Evolutionary conservation across 225 moss, liverwort and hornwort genomes (phyloP).

Genomic region (Thuidium tamariscinum): DNA sequence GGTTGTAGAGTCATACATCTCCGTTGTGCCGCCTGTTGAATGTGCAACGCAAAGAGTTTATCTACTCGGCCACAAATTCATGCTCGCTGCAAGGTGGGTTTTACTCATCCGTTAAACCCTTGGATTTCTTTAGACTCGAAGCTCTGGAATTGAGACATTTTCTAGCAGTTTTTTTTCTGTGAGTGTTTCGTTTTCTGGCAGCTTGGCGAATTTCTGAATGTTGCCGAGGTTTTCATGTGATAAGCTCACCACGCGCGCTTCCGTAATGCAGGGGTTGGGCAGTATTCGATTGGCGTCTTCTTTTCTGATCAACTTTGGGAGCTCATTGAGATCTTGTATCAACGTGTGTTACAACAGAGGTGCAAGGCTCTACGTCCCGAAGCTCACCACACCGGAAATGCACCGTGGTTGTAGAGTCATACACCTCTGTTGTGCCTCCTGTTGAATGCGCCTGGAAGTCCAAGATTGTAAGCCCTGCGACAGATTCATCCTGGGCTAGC

Average conservation of each 20-base stretch:
- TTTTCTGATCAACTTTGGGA: not conserved
- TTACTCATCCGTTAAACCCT: not conserved
- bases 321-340: not conserved
- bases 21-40: conserved; percentile 13
- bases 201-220: not conserved
- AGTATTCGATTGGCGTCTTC: not conserved
- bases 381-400: not conserved
- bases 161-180: not conserved
- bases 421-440: conserved; percentile 27
- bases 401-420: conserved; percentile 40
- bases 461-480: not conserved
- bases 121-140: not conserved
- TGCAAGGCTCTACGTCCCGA: conserved; percentile 21
- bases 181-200: not conserved
- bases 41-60: not conserved
- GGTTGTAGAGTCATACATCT: conserved; percentile 47
- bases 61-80: not conserved
- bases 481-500: not conserved
- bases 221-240: not conserved
- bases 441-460: not conserved
- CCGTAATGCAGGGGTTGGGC: not conserved
- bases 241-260: not conserved
- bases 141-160: not conserved
- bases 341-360: conserved; percentile 14
- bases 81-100: not conserved